Evolutionary conservation across 257 asterid species (phyloP), one percentile per base, ranked within the genome.

Genomic region (Plantago elongata): DNA sequence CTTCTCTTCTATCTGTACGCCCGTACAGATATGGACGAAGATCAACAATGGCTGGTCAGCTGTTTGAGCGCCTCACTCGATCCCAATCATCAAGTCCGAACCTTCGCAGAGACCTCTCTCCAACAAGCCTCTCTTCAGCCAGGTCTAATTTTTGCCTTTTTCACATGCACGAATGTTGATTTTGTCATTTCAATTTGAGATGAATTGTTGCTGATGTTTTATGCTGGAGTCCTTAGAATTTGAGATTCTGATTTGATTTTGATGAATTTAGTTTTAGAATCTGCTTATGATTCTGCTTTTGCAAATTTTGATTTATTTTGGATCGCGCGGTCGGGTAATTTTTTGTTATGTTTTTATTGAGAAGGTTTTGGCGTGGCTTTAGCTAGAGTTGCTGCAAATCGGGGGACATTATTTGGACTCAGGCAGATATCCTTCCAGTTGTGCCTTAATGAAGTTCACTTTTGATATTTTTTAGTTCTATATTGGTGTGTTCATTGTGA

Each of bases 61-160:
- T 86, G 94, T 75, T 77, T 93, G 81, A 89, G 78, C 80, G 96
- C 99, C 55, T 83, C 96, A 11, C 88, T 93, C 46, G 95, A 89
- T 58, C 81, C 94, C 74, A 82, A 78, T 74, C 93, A 85, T 27
- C 95, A 89, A 64, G 69, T 80, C 60, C 90, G 99, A 37, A 72
- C 88, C 18, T 83, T 84, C 63, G 99, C 99, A 29, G 99, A 89
- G 79, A 64, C 96, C 67, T 89, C 97, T 29, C 91, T 93, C 12
- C 85, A 77, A 16, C 97, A 89, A 77, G 97, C 95, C n/a, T 76
- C 96, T n/a, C 82, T 81, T 69, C 99, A 84, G 69, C 76, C 95
- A 61, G 95, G 97, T 84, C 62, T 46, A 27, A 9, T 47, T 58
- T 3, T 42, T 56, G 17, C 29, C 15, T 57, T 3, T 5, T 42